A percentile compares a stretch with the other conserved stretches of the same genome.
phyloP scores from a whole-genome alignment of 2,329 filamentous ascomycete genomes.

The Coniella lustricola region DNA sequence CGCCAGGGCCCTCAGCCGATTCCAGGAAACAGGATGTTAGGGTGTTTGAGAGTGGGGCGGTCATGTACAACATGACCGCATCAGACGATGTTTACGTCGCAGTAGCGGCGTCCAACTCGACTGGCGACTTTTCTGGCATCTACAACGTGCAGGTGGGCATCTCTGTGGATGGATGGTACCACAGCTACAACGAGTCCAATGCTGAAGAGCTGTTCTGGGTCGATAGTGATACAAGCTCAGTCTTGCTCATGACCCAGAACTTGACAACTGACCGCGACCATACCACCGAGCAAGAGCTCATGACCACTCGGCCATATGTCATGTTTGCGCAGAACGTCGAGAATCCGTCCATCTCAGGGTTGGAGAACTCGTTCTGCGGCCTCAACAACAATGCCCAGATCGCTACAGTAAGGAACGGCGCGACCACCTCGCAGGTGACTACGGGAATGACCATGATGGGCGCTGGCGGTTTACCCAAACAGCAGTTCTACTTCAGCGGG shows the following conservation, averaged over 20 bases:
- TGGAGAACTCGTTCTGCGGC: conserved; percentile 78
- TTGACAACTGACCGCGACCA: conserved; percentile 52
- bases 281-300: conserved; percentile 45
- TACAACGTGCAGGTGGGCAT: conserved; percentile 80
- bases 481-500: conserved; percentile 78
- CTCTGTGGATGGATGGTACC: conserved; percentile 73
- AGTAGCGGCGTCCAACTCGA: conserved; percentile 62
- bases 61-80: conserved; percentile 54
- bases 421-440: conserved; percentile 38
- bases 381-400: conserved; percentile 60
- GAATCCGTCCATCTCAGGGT: conserved; percentile 54
- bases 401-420: conserved; percentile 47
- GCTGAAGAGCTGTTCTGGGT: conserved; percentile 59
- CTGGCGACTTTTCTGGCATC: conserved; percentile 51
- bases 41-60: conserved; percentile 62
- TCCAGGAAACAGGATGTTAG: conserved; percentile 35
- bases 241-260: conserved; percentile 72
- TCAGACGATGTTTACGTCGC: conserved; percentile 68
- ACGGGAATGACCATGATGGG: conserved; percentile 65
- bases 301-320: conserved; percentile 58
- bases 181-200: conserved; percentile 49
- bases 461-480: conserved; percentile 61
- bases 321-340: conserved; percentile 66
- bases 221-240: conserved; percentile 74
- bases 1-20: conserved; percentile 55